Conservation (phyloP, 108 stramenopile species). For the Thalassiosira profunda region DNA sequence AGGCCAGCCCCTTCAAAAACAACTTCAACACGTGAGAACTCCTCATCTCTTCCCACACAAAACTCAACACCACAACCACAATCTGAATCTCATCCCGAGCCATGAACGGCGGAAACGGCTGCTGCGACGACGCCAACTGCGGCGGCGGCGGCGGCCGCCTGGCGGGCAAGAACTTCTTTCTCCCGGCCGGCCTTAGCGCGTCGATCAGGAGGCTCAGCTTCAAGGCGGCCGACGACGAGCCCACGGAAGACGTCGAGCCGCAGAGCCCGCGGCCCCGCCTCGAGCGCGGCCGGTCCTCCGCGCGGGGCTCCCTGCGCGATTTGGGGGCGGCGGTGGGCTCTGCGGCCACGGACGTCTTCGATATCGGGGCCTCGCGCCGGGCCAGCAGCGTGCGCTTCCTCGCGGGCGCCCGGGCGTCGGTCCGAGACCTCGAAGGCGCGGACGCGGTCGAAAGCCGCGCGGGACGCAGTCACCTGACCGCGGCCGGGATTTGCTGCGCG, state of each 20-base stretch:
- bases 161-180: background rate
- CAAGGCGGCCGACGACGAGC: background rate
- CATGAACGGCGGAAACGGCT: too few relatives aligned
- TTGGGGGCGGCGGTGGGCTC: background rate
- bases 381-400: background rate
- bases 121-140: background rate
- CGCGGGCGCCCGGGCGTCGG: background rate
- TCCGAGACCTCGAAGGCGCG: background rate
- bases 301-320: background rate
- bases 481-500: conserved; percentile 61
- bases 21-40: too few relatives aligned
- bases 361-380: background rate
- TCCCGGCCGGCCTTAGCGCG: background rate
- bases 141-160: background rate
- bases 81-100: too few relatives aligned
- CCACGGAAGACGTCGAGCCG: background rate
- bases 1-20: too few relatives aligned
- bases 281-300: background rate
- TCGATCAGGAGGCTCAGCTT: background rate
- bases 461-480: conserved; percentile 52
- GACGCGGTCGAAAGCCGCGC: conserved; percentile 4
- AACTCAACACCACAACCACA: too few relatives aligned
- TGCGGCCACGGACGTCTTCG: background rate
- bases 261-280: background rate
- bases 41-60: too few relatives aligned